Evolutionary conservation across 148 eudicot genomes (phyloP), one percentile per base, ranked within the genome.

Genomic region (Camellia lanceoleosa): DNA sequence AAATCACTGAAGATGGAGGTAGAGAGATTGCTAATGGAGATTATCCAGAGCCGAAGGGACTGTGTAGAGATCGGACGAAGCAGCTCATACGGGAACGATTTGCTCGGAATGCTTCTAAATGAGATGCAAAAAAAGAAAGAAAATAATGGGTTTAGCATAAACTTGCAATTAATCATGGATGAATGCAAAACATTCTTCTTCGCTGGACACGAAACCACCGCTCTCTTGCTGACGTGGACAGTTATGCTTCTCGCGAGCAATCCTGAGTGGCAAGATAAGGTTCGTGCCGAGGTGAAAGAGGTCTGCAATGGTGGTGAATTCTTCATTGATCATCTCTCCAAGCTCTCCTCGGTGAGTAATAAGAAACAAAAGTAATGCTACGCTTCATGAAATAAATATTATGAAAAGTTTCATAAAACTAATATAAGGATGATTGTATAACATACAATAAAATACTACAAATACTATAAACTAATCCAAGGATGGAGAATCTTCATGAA

Each of bases 121-220:
- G 97, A 93, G 80, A 85, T 91, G 94, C 87, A 84, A 73, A 87
- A 83, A 56, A 91, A 87, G 74, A 88, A 30, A 58, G 4, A 79
- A 63, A 15, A 49, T 30, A 82, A 78, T 1, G 90, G 85, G 19
- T 88, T 83, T 70, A 80, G 83, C 72, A 73, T 92, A 74, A 93
- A 90, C 71, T 59, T 90, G 75, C 99, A 93, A 73, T 23, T 96
- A 30, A 92, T 96, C 7, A 94, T 94, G 98, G 97, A 94, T 71
- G 98, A 94, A 80, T 91, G 93, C 89, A 94, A 94, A 54, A 94
- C 98, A 0, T 94, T 94, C 87, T 92, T 92, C 54, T 94, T 94
- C 49, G 93, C 97, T 0, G 98, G 98, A 43, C 92, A 94, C 74
- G 97, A 94, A 3, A 94, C 98, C 1, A 90, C 97, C 0, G 90